phyloP scores from a whole-genome alignment of 2,329 filamentous ascomycete species.

The Phaeophleospora eucalypticola region DNA sequence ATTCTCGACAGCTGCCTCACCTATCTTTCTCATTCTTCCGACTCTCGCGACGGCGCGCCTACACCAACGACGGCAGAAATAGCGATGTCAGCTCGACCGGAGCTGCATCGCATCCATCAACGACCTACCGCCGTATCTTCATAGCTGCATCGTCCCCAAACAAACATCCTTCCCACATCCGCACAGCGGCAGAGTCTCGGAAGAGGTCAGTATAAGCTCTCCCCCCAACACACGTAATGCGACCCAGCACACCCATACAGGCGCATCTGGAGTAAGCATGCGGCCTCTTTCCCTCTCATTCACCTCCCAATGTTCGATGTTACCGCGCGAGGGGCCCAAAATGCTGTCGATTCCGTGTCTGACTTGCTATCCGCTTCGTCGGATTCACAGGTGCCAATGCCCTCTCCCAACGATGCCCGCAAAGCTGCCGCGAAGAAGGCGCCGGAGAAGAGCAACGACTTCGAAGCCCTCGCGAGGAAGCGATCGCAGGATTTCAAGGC shows the following conservation, averaged over 20 bases:
- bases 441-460: conserved; percentile 28
- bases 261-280: conserved; percentile 1
- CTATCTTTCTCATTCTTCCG: neutral
- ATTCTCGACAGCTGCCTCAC: too few species aligned
- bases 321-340: conserved; percentile 18
- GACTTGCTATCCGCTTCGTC: conserved; percentile 23
- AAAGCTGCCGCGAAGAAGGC: conserved; percentile 24
- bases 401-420: conserved; percentile 22
- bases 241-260: conserved; percentile 1
- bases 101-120: neutral
- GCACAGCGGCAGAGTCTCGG: conserved; percentile 9
- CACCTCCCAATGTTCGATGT: conserved; percentile 23
- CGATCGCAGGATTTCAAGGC: conserved; percentile 31
- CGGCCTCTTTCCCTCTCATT: neutral
- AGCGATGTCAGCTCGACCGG: conserved; percentile 4
- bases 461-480: conserved; percentile 27
- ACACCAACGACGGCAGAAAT: neutral
- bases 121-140: neutral
- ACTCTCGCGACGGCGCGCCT: neutral
- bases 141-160: neutral
- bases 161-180: neutral
- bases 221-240: conserved; percentile 6
- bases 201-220: conserved; percentile 9
- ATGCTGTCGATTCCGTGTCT: conserved; percentile 26
- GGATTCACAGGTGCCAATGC: conserved; percentile 27